These are phyloP conservation scores for Gossypium gossypioides DNA, from an alignment of 441 rosid species.

Conservation along the genomic window DNA sequence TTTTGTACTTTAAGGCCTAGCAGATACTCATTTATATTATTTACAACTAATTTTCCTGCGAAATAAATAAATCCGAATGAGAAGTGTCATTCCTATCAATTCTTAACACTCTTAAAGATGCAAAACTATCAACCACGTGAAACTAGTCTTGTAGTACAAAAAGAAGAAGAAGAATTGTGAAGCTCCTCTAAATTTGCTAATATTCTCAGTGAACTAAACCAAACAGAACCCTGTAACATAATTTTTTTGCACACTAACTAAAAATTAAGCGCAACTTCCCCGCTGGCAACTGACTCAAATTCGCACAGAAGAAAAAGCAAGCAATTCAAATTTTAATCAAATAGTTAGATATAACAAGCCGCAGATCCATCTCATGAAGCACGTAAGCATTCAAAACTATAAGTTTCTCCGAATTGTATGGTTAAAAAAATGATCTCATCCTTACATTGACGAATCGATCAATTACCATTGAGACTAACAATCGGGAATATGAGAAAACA, in stretches of 20 bases:
- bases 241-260: neutral
- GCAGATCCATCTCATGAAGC: conserved; percentile 23
- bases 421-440: conserved; percentile 11
- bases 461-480: conserved; percentile 7
- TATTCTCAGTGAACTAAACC: neutral
- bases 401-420: neutral
- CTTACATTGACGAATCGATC: conserved; percentile 10
- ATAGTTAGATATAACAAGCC: neutral
- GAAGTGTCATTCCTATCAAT: neutral
- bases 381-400: neutral
- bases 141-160: neutral
- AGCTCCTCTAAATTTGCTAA: neutral
- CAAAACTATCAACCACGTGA: neutral
- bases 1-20: conserved; percentile 18
- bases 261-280: neutral
- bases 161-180: neutral
- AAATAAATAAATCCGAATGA: conserved; percentile 7
- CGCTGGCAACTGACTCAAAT: neutral
- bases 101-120: neutral
- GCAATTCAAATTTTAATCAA: conserved; percentile 4
- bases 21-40: conserved; percentile 25
- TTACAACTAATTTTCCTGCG: conserved; percentile 21
- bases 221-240: neutral
- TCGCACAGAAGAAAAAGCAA: neutral
- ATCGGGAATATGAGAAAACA: neutral